Conservation (phyloP, 805 yeast species). For the Pichia rugopelliculosa region DNA sequence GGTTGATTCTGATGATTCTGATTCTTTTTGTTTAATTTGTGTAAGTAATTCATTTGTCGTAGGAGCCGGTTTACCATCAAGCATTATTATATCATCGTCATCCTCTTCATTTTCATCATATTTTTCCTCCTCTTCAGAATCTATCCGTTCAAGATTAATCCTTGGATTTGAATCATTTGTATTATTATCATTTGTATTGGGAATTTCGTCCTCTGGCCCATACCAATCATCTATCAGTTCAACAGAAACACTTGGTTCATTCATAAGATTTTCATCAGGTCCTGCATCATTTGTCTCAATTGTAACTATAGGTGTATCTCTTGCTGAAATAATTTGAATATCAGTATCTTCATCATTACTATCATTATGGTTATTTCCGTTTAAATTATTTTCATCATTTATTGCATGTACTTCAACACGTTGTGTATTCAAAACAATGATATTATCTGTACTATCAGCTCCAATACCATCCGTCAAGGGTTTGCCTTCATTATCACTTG, state of each 20-base stretch:
- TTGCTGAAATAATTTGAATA: conserved; percentile 1
- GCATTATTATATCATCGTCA: conserved; percentile 25
- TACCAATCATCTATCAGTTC: conserved; percentile 3
- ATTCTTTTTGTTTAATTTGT: conserved; percentile 27
- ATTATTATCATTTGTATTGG: not conserved
- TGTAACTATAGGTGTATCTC: not conserved
- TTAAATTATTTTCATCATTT: not conserved
- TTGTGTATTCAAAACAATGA: not conserved
- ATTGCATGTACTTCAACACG: not conserved
- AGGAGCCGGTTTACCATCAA: conserved; percentile 5
- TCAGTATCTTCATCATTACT: not conserved
- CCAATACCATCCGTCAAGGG: not conserved
- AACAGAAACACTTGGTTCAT: conserved; percentile 3
- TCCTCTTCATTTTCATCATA: conserved; percentile 19
- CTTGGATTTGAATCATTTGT: not conserved
- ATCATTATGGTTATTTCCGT: too few species aligned
- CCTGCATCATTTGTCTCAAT: not conserved
- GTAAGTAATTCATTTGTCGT: conserved; percentile 25
- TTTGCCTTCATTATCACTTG: not conserved
- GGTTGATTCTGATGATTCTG: conserved; percentile 15
- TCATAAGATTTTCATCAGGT: too few species aligned
- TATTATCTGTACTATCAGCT: not conserved
- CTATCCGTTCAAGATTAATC: not conserved
- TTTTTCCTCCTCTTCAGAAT: conserved; percentile 1
- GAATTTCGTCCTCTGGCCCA: not conserved